Base-by-base conservation (phyloP, 495 filamentous ascomycete species). In the Penicillium diatomitis region DNA sequence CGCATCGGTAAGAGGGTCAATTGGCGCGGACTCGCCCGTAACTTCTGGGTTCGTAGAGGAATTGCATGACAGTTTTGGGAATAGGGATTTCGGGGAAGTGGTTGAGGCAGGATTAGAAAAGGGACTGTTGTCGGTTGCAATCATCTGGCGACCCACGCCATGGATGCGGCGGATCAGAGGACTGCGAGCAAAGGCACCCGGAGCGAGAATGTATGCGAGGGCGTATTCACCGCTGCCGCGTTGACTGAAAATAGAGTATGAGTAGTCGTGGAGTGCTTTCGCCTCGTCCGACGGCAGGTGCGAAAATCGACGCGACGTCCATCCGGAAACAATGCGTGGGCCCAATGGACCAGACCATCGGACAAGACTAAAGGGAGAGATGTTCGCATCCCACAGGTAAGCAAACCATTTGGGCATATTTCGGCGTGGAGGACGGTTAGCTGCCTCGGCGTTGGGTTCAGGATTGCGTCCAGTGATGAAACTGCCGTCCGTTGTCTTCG, bases 351-450 rank as follows among this genome's bases (percentile, higher is more conserved):
- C 92, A 7, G 88, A 70, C 77, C 90, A 85, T 46, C 92, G 86
- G 6, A 98, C 79, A 11, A 98, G 66, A 52, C 81, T 87, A 65
- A 98, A 98, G 11, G 94, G 92, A 1, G 89, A 95, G 53, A 98
- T 83, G 60, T 98, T 98, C 53, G 88, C 88, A 50, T 98, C 92
- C 92, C 92, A 98, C 33, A 98, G 77, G 63, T 88, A 95, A 31
- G 81, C 81, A 11, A 96, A 71, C 88, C 89, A 95, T 63, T 84
- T 83, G 0, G 90, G 86, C 8, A 88, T 55, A 11, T 83, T 85
- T 4, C 85, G 75, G 35, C 77, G 68, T n/a, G 80, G 69, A 44
- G 77, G 52, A 41, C 56, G 60, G 43, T 72, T 71, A 11, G 59
- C 47, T 7, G 55, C 55, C 31, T 57, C 32, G 30, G 60, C 45